Percentiles rank a stretch among this genome's conserved stretches.
Evolutionary conservation across 495 filamentous ascomycete species (phyloP).

Genomic region (Talaromyces borbonicus): DNA sequence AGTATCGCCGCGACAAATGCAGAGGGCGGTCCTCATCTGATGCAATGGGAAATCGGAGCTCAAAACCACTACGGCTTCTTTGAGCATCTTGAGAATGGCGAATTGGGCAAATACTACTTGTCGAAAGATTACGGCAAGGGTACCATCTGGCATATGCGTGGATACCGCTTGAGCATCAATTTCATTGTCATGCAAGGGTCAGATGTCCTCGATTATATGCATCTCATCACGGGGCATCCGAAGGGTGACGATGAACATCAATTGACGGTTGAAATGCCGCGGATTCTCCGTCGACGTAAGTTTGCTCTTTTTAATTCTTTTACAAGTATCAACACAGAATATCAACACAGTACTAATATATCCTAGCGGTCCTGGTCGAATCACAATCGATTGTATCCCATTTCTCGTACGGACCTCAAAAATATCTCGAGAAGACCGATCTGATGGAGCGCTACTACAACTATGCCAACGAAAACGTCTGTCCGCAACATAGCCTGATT

Average conservation of each 20-base stretch:
- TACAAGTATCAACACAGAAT: background rate
- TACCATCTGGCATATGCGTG: slow-evolving; percentile 6
- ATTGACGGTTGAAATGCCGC: slow-evolving; percentile 8
- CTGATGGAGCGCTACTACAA: slow-evolving; percentile 8
- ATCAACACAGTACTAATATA: background rate
- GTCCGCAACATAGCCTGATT: slow-evolving; percentile 1
- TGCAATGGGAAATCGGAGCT: slow-evolving; percentile 37
- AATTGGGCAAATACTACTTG: slow-evolving; percentile 24
- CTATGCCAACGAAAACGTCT: slow-evolving; percentile 9
- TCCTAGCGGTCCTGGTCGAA: slow-evolving; percentile 5
- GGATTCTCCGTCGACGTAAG: slow-evolving; percentile 2
- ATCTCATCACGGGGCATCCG: slow-evolving; percentile 5
- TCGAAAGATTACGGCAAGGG: slow-evolving; percentile 23
- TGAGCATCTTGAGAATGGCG: slow-evolving; percentile 32
- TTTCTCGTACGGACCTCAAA: slow-evolving; percentile 6
- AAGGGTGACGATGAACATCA: slow-evolving; percentile 7
- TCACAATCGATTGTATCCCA: slow-evolving; percentile 7
- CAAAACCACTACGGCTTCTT: slow-evolving; percentile 41
- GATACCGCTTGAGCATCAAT: slow-evolving; percentile 33
- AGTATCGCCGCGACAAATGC: slow-evolving; percentile 8
- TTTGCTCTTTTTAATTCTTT: background rate
- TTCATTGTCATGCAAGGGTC: slow-evolving; percentile 37
- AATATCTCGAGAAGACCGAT: slow-evolving; percentile 7
- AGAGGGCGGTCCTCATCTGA: slow-evolving; percentile 24
- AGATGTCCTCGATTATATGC: slow-evolving; percentile 24